These are phyloP conservation scores for Coniochaeta sp. DNA, from an alignment of 2,329 filamentous ascomycete genomes.

Conservation along the genomic window DNA sequence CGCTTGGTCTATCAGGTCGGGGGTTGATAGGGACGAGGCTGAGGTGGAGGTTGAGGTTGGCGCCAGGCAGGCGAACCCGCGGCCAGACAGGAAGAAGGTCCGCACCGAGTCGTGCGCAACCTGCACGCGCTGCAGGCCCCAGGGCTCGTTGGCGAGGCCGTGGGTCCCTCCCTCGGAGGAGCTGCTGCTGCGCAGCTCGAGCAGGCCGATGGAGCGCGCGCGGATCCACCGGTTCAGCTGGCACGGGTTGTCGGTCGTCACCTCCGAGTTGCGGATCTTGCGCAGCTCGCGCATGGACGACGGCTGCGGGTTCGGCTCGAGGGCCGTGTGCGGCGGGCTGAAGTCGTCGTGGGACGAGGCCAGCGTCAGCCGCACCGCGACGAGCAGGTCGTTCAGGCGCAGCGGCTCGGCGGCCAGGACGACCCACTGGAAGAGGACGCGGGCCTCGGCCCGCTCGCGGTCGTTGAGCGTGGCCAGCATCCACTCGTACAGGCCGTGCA, in stretches of 20 bases:
- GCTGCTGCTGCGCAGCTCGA: constrained; percentile 21
- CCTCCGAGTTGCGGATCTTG: constrained; percentile 15
- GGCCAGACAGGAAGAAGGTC: constrained; percentile 23
- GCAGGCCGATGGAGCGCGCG: constrained; percentile 22
- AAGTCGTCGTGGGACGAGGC: constrained; percentile 6
- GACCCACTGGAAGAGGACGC: constrained; percentile 25
- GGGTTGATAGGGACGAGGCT: constrained; percentile 5
- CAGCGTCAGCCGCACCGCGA: constrained; percentile 21
- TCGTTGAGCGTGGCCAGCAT: constrained; percentile 22
- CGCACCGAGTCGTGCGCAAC: constrained; percentile 23
- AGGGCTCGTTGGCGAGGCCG: constrained; percentile 11
- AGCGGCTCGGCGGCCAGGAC: constrained; percentile 23
- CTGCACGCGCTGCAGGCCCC: constrained; percentile 21
- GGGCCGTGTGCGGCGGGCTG: constrained; percentile 12
- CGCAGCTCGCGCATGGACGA: constrained; percentile 18
- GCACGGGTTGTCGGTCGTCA: constrained; percentile 18
- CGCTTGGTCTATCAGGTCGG: constrained; percentile 18
- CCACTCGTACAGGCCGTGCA: constrained; percentile 26
- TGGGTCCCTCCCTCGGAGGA: constrained; percentile 2
- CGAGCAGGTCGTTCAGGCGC: constrained; percentile 22
- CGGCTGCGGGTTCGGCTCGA: constrained; percentile 16
- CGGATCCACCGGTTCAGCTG: constrained; percentile 23
- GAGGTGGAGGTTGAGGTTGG: constrained; percentile 7
- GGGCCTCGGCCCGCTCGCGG: constrained; percentile 19
- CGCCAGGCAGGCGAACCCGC: constrained; percentile 21